These are phyloP conservation scores for Mycena crocata DNA, from an alignment of 768 basidiomycete species.

Conservation along the genomic window DNA sequence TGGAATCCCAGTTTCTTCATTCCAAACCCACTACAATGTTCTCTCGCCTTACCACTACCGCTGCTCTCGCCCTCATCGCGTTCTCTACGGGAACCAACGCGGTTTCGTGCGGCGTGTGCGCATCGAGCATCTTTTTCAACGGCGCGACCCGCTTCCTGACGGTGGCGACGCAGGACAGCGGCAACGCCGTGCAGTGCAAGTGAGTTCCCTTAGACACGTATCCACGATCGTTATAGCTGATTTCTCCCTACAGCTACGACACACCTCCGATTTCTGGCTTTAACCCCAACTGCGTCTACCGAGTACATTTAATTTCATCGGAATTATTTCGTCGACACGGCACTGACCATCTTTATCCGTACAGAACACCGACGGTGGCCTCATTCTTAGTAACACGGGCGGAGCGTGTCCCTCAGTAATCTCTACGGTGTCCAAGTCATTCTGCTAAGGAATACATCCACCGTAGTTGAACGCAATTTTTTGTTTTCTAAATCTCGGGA, in stretches of 20 bases:
- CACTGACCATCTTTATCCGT: no score
- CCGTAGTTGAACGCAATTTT: no score
- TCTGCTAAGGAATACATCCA: neutral
- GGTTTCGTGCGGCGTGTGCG: slow-evolving; percentile 28
- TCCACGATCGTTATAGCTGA: no score
- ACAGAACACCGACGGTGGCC: slow-evolving; percentile 26
- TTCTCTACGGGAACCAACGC: slow-evolving; percentile 18
- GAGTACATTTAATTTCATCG: neutral
- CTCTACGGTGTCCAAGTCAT: neutral
- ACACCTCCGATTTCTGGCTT: slow-evolving; percentile 19
- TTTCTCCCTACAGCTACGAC: slow-evolving; percentile 14
- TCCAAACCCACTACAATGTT: slow-evolving; percentile 14
- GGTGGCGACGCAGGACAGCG: neutral
- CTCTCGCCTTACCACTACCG: slow-evolving; percentile 1
- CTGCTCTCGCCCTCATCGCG: slow-evolving; percentile 1
- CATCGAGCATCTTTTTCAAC: slow-evolving; percentile 19
- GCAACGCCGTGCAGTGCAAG: slow-evolving; percentile 33
- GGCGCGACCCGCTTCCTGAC: slow-evolving; percentile 28
- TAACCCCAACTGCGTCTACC: slow-evolving; percentile 23
- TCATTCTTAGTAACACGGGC: slow-evolving; percentile 19
- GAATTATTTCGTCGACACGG: no score
- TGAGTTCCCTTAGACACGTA: no score
- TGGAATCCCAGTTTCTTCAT: neutral
- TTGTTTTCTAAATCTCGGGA: no score
- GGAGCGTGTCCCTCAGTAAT: slow-evolving; percentile 8